phyloP scores from a whole-genome alignment of 2,329 filamentous ascomycete genomes.

The Sarocladium strictum region DNA sequence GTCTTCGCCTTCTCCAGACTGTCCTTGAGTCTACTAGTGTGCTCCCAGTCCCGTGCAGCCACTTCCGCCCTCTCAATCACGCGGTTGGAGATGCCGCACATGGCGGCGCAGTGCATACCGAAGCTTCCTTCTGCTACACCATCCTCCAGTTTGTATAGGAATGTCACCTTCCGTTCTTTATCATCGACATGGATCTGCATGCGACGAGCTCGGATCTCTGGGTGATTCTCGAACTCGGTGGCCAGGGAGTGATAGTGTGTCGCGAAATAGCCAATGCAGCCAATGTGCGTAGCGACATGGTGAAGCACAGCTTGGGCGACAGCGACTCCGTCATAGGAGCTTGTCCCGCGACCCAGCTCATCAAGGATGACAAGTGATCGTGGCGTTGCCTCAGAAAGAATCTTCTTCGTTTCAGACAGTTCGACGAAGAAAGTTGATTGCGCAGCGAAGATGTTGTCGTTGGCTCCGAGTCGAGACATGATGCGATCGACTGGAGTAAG shows the following conservation, averaged over 20 bases:
- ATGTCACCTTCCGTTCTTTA: conserved; percentile 78
- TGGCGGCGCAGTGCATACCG: conserved; percentile 97
- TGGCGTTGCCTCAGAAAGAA: conserved; percentile 86
- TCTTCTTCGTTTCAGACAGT: conserved; percentile 96
- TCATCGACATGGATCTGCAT: conserved; percentile 97
- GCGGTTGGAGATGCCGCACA: conserved; percentile 85
- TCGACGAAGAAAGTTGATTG: conserved; percentile 99
- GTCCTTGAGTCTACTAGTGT: conserved; percentile 85
- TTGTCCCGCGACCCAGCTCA: conserved; percentile 90
- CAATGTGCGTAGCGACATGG: conserved; percentile 87
- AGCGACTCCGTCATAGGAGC: conserved; percentile 91
- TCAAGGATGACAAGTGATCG: conserved; percentile 95
- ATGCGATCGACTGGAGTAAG: conserved; percentile 93
- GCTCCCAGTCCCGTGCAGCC: conserved; percentile 89
- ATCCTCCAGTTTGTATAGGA: conserved; percentile 88
- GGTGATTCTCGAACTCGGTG: conserved; percentile 82
- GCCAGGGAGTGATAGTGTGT: conserved; percentile 96
- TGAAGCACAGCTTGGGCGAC: conserved; percentile 97
- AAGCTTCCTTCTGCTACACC: conserved; percentile 96
- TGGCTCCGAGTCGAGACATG: conserved; percentile 95
- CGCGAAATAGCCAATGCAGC: conserved; percentile 92
- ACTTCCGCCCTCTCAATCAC: conserved; percentile 84
- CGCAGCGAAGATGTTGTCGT: conserved; percentile 97
- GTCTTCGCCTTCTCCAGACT: conserved; percentile 75
- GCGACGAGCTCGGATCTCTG: conserved; percentile 76